phyloP scores from a whole-genome alignment of 371 early-diverging fungal genomes.

The Rhizopus sp. region DNA sequence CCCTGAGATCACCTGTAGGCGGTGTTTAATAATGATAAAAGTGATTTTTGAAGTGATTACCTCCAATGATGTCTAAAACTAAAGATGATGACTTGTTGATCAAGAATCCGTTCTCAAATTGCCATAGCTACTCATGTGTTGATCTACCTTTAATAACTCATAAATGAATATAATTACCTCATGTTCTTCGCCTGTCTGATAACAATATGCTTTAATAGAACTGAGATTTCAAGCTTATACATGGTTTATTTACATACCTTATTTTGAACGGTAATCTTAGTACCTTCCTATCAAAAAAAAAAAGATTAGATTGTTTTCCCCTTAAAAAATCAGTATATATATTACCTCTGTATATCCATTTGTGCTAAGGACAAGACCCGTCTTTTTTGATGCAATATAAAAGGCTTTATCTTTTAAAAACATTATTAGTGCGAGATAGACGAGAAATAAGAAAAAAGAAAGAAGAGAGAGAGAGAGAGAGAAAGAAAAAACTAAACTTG shows the following conservation, averaged over 20 bases:
- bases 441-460: conserved; percentile 3
- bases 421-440: conserved; percentile 1
- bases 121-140: conserved; percentile 31
- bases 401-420: conserved; percentile 17
- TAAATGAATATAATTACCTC: not conserved
- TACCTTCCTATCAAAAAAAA: conserved; percentile 12
- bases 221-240: not conserved
- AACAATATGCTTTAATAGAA: not conserved
- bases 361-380: conserved; percentile 5
- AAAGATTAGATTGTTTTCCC: not conserved
- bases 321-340: not conserved
- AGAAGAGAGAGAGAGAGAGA: no score
- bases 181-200: conserved; percentile 4
- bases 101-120: conserved; percentile 34
- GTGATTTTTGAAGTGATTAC: conserved; percentile 17
- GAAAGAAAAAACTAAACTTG: no score
- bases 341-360: conserved; percentile 11
- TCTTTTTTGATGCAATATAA: conserved; percentile 11
- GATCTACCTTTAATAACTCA: not conserved
- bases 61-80: conserved; percentile 47
- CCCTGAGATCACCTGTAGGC: conserved; percentile 34
- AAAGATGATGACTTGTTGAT: conserved; percentile 29
- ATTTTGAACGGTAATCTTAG: conserved; percentile 5
- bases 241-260: conserved; percentile 8
- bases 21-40: not conserved